Evolutionary conservation across 768 basidiomycete genomes (phyloP), one percentile per base, ranked within the genome.

Genomic region (Lactifluus volemus): DNA sequence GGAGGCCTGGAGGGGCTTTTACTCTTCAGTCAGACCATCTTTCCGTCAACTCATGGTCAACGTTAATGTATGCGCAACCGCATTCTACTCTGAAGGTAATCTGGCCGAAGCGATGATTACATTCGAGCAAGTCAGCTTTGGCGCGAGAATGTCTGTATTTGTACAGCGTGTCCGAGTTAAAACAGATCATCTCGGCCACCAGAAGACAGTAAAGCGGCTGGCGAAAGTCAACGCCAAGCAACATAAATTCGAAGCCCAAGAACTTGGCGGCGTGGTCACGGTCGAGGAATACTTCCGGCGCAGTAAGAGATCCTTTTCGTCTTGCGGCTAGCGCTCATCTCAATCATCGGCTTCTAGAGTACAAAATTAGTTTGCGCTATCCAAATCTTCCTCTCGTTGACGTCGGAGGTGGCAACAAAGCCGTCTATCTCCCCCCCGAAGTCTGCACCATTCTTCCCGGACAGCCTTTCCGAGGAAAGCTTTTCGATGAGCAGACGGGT

Each of bases 171-270:
- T 91, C 2, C 76, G 90, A 42, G 74, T 92, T 50, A 77, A 76
- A 69, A 82, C 88, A 1, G 78, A 71, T 2, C 89, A 92, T 71
- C 76, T 92, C 14, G 82, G 83, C n/a, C 86, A 89, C 67, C 82
- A 76, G 68, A 92, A 89, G 73, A 83, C 84, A 0, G 78, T 92
- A 60, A 86, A 85, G 70, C 71, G 71, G 2, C 69, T 88, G 14
- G 75, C 76, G 12, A 74, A 75, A 25, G 50, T 72, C 19, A 78
- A 39, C 10, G 75, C 82, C 15, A 72, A 50, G 41, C 68, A 77
- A 34, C 71, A 78, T 61, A 69, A 57, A 12, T 82, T 82, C 63
- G 67, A 70, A 9, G 72, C 76, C 5, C 70, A 75, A 2, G 79
- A 78, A 32, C 68, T 72, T 52, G 73, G 73, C 5, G 71, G 69